A percentile compares a stretch with the other conserved stretches of the same genome.
Evolutionary conservation across 306 rosid species (phyloP).

Genomic region (Cyclanthera cordifolia): DNA sequence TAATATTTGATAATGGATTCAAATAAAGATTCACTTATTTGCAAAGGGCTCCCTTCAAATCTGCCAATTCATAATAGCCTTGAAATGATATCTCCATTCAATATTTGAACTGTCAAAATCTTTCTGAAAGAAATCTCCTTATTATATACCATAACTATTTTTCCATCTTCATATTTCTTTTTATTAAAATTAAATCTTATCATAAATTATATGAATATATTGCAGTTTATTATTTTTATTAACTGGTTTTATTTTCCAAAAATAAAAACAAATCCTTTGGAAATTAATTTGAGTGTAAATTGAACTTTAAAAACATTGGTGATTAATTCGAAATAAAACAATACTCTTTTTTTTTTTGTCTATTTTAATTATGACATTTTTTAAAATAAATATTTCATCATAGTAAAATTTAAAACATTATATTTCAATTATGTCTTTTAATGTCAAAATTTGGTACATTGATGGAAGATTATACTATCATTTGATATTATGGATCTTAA

Average conservation of each 20-base stretch:
- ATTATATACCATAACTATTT: not conserved
- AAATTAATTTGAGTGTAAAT: no score
- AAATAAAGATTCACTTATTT: not conserved
- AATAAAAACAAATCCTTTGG: not conserved
- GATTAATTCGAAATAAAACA: no score
- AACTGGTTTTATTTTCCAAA: not conserved
- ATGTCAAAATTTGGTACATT: no score
- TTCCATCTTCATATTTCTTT: not conserved
- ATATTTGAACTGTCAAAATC: not conserved
- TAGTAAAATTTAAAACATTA: no score
- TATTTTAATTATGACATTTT: no score
- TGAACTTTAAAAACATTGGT: no score
- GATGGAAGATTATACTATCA: no score
- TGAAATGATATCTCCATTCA: not conserved
- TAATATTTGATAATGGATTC: constrained; percentile 3
- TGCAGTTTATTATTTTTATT: not conserved
- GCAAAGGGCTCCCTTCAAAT: not conserved
- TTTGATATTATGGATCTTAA: no score
- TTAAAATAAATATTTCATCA: no score
- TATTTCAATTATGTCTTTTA: no score
- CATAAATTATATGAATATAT: not conserved
- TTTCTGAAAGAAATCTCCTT: not conserved
- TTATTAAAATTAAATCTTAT: not conserved
- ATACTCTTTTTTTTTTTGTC: no score
- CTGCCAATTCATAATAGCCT: not conserved